These are phyloP conservation scores for Hypoxylon cercidicola DNA, from an alignment of 495 filamentous ascomycete species.

Conservation along the genomic window DNA sequence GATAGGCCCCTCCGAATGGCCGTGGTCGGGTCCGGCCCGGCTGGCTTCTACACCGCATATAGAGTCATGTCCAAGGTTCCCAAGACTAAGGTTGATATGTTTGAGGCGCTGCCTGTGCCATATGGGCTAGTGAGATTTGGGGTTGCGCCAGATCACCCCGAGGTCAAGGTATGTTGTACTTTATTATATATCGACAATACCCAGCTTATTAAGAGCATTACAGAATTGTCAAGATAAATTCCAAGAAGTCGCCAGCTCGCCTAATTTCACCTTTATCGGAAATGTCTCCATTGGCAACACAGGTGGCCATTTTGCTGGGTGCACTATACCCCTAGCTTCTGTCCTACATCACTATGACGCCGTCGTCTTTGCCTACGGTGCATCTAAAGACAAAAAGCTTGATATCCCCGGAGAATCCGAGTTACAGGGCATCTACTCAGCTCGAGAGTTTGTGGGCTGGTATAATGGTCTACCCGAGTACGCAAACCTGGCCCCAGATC, in stretches of 20 bases:
- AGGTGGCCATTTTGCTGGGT: conserved; percentile 51
- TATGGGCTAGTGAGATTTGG: conserved; percentile 93
- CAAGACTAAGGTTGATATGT: conserved; percentile 88
- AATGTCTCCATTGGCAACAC: conserved; percentile 81
- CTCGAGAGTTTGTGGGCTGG: conserved; percentile 96
- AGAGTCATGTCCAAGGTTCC: conserved; percentile 78
- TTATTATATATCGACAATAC: not conserved
- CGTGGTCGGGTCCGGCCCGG: conserved; percentile 93
- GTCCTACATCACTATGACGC: conserved; percentile 90
- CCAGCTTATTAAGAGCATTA: not conserved
- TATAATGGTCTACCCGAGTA: conserved; percentile 95
- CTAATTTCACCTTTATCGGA: conserved; percentile 89
- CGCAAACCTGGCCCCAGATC: conserved; percentile 76
- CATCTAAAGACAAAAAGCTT: conserved; percentile 80
- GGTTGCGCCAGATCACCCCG: conserved; percentile 95
- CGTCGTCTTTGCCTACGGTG: conserved; percentile 92
- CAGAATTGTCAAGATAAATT: conserved; percentile 97
- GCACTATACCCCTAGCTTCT: conserved; percentile 71
- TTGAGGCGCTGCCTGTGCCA: conserved; percentile 90
- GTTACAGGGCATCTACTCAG: conserved; percentile 81
- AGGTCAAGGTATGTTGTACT: conserved; percentile 81
- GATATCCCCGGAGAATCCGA: conserved; percentile 82
- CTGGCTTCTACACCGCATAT: conserved; percentile 94
- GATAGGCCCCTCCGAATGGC: conserved; percentile 77
- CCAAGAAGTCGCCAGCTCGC: conserved; percentile 80